Conservation (phyloP, 768 basidiomycete genomes). For the Nevesoporus exiguus region DNA sequence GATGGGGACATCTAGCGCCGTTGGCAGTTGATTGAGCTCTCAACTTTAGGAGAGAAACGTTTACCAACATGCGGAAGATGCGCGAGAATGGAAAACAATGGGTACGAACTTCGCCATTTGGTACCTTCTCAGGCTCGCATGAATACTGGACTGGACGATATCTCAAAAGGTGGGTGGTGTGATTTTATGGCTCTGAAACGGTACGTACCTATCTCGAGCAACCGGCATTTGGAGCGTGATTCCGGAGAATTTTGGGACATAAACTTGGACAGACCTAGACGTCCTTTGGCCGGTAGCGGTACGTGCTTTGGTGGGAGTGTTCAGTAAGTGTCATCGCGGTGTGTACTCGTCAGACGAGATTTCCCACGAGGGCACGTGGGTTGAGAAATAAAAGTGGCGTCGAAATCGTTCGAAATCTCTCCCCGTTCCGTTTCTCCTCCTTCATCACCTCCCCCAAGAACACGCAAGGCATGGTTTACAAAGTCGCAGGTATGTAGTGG, state of each 20-base stretch:
- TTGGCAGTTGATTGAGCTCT: slow-evolving; percentile 7
- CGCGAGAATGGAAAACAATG: slow-evolving; percentile 75
- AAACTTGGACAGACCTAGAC: background rate
- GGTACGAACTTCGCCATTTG: slow-evolving; percentile 29
- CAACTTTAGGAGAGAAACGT: background rate
- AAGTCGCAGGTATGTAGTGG: slow-evolving; percentile 70
- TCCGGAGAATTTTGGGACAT: slow-evolving; percentile 4
- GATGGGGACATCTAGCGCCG: slow-evolving; percentile 54
- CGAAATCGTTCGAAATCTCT: slow-evolving; percentile 16
- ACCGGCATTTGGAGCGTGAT: slow-evolving; percentile 42
- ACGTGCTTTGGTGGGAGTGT: background rate
- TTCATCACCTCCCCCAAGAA: slow-evolving; percentile 19
- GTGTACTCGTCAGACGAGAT: too few species aligned
- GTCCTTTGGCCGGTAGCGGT: background rate
- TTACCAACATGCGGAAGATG: slow-evolving; percentile 64
- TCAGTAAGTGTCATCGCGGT: too few species aligned
- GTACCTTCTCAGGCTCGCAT: slow-evolving; percentile 44
- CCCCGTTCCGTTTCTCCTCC: slow-evolving; percentile 23
- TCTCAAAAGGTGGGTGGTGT: background rate
- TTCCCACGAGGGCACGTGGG: slow-evolving; percentile 34
- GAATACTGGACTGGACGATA: slow-evolving; percentile 51
- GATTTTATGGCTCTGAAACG: background rate
- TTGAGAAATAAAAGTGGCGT: slow-evolving; percentile 30
- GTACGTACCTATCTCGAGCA: slow-evolving; percentile 55
- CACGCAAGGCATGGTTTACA: slow-evolving; percentile 65